Conservation (phyloP, 73 alveolate genomes). For the Effrenium voratum region DNA sequence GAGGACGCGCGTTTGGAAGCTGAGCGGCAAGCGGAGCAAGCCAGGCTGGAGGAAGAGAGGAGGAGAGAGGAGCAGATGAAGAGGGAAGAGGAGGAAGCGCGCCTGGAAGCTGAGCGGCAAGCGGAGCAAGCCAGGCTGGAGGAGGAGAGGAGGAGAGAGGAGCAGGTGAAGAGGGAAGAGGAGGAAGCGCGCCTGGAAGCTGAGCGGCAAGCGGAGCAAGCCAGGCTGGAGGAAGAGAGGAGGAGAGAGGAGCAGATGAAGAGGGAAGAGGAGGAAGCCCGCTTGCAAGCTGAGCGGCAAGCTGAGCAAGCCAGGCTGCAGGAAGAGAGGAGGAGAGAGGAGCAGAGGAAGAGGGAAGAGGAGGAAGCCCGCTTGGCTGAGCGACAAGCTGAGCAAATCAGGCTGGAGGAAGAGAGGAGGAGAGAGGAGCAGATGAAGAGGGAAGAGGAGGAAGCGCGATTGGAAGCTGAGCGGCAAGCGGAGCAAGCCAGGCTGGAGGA, state of each 20-base stretch:
- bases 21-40: neutral
- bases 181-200: slow-evolving; percentile 5
- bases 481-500: neutral
- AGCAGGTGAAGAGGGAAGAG: neutral
- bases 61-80: neutral
- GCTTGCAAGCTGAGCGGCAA: neutral
- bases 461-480: too few relatives aligned
- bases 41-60: neutral
- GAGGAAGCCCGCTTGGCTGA: neutral
- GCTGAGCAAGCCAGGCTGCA: neutral
- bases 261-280: neutral
- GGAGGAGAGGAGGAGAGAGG: neutral
- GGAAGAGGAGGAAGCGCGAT: too few relatives aligned
- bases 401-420: neutral
- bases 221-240: neutral
- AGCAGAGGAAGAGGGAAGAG: neutral
- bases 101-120: slow-evolving; percentile 2
- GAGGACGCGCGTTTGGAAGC: slow-evolving; percentile 7
- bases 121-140: neutral
- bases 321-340: slow-evolving; percentile 25
- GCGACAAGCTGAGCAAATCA: slow-evolving; percentile 15
- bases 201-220: neutral
- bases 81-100: slow-evolving; percentile 25
- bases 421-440: neutral
- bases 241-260: neutral